These are phyloP conservation scores for Haematococcus lacustris DNA, from an alignment of 139 green algal genomes.

Conservation along the genomic window DNA sequence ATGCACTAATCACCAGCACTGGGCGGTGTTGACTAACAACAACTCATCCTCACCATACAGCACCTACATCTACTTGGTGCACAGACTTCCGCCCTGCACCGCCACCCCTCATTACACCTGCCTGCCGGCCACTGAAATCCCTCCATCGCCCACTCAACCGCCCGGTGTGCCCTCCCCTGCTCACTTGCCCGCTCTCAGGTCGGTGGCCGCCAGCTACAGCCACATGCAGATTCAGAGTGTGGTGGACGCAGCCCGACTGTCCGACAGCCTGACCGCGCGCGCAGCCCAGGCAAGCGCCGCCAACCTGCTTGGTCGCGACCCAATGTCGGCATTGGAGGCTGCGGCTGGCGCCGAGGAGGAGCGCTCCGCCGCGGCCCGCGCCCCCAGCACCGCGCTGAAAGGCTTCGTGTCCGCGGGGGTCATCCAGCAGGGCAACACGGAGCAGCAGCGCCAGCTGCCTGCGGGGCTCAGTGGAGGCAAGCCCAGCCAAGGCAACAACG, in stretches of 20 bases:
- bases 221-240: slow-evolving; percentile 55
- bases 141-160: too few relatives aligned
- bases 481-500: neutral
- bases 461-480: neutral
- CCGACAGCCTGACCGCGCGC: slow-evolving; percentile 8
- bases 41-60: too few relatives aligned
- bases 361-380: slow-evolving; percentile 16
- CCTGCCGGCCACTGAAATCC: too few relatives aligned
- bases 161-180: neutral
- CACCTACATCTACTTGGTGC: too few relatives aligned
- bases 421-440: slow-evolving; percentile 48
- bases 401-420: slow-evolving; percentile 79
- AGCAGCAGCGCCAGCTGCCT: neutral
- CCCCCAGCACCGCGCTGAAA: slow-evolving; percentile 35
- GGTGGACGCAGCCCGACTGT: slow-evolving; percentile 18
- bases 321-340: too few relatives aligned
- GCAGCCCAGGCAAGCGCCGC: neutral
- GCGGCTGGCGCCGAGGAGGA: slow-evolving; percentile 46
- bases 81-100: too few relatives aligned
- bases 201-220: slow-evolving; percentile 64
- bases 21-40: too few relatives aligned
- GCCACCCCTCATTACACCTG: too few relatives aligned
- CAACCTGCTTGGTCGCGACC: too few relatives aligned
- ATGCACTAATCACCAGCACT: too few relatives aligned
- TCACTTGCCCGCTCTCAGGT: slow-evolving; percentile 17